These are phyloP conservation scores for Didymosphaeria variabile DNA, from an alignment of 2,329 filamentous ascomycete species.

Conservation along the genomic window DNA sequence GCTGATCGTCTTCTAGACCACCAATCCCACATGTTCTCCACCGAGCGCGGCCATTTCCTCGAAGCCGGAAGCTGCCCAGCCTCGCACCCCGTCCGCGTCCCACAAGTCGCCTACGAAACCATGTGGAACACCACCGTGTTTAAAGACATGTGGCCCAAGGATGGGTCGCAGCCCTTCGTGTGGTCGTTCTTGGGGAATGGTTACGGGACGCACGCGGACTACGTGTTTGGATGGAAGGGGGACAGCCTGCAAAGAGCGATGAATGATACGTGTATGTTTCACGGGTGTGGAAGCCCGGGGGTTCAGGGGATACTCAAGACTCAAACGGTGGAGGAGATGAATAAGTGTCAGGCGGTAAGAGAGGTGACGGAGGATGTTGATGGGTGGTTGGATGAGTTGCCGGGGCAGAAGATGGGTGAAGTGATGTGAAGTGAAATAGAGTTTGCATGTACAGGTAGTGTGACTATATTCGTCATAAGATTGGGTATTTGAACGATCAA, in stretches of 20 bases:
- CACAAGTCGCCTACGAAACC: constrained; percentile 31
- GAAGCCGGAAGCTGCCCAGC: constrained; percentile 27
- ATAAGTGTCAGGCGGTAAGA: constrained; percentile 27
- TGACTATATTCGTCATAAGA: too few relatives aligned
- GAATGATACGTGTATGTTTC: constrained; percentile 37
- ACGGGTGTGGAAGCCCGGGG: constrained; percentile 28
- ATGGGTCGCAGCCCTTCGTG: constrained; percentile 30
- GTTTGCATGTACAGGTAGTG: not conserved
- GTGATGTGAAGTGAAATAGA: not conserved
- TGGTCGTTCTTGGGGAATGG: constrained; percentile 21
- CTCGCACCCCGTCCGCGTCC: constrained; percentile 31
- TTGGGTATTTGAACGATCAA: too few relatives aligned
- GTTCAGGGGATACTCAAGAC: constrained; percentile 29
- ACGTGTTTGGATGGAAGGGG: constrained; percentile 29
- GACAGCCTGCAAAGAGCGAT: constrained; percentile 27
- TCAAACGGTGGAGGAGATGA: constrained; percentile 30
- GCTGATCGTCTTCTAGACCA: constrained; percentile 55
- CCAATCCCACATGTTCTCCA: constrained; percentile 54
- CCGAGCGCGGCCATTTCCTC: constrained; percentile 24
- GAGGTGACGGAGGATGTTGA: constrained; percentile 28
- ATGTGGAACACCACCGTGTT: constrained; percentile 36
- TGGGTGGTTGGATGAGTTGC: constrained; percentile 19
- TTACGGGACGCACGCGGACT: constrained; percentile 27
- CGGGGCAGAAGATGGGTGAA: constrained; percentile 1
- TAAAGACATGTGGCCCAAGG: constrained; percentile 31